phyloP scores from a whole-genome alignment of 1,284 basidiomycete genomes.

The Ustilago curta region DNA sequence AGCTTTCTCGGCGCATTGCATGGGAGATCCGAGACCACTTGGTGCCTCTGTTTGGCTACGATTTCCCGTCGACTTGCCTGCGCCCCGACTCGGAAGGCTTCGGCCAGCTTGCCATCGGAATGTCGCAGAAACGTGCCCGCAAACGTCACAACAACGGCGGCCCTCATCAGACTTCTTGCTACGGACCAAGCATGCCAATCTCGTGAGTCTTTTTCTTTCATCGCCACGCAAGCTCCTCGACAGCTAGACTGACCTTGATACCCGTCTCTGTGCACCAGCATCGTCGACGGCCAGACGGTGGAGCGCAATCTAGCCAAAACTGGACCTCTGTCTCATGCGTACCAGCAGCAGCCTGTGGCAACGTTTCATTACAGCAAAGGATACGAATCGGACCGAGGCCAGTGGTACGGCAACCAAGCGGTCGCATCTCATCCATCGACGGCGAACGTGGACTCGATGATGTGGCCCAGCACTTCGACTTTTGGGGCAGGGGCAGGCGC shows the following conservation, averaged over 20 bases:
- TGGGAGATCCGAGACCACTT: constrained; percentile 51
- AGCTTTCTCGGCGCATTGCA: constrained; percentile 52
- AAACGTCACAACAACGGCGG: constrained; percentile 49
- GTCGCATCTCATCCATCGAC: neutral
- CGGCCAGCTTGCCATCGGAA: constrained; percentile 46
- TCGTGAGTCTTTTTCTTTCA: constrained; percentile 21
- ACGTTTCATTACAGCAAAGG: constrained; percentile 35
- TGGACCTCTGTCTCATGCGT: neutral
- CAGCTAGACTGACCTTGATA: neutral
- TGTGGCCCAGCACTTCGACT: constrained; percentile 22
- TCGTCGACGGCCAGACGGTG: constrained; percentile 27
- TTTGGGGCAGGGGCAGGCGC: neutral
- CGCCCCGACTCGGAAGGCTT: constrained; percentile 52
- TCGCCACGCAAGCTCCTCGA: neutral
- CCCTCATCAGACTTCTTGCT: constrained; percentile 48
- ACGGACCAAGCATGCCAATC: constrained; percentile 42
- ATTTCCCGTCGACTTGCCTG: constrained; percentile 46
- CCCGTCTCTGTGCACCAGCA: neutral
- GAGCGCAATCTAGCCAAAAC: constrained; percentile 9
- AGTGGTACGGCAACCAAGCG: constrained; percentile 18
- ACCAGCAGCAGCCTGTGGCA: constrained; percentile 10
- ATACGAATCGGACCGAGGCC: constrained; percentile 12
- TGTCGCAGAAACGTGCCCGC: constrained; percentile 41
- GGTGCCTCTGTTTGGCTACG: constrained; percentile 53
- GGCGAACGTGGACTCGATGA: constrained; percentile 12